Base-by-base conservation (phyloP, 1,139 yeast species). In the Lodderomyces orthopsilosis region DNA sequence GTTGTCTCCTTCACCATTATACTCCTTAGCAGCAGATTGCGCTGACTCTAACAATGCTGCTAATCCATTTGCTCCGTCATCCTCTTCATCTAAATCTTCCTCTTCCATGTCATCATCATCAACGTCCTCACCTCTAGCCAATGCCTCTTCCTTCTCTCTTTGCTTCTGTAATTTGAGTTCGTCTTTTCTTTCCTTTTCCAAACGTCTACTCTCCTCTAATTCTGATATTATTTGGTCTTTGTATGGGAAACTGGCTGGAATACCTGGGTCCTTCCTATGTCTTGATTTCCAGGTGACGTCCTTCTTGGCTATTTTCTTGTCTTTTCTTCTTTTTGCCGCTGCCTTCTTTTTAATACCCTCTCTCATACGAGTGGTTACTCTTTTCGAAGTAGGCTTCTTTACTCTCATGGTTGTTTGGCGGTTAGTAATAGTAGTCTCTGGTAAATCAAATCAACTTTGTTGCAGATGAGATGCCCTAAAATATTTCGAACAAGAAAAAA, bases 271-370 rank as follows among this genome's bases (percentile, higher is more conserved):
- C 67, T 87, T 91, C 58, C 81, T 80, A 46, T 70, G 68, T 61
- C 84, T 81, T 28, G 96, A 86, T 63, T 80, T 89, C 98, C 98
- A 93, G 12, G 98, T 91, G 6, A 81, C 81, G 62, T 91, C 97
- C 62, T 81, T 90, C 76, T 93, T 93, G 27, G 95, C 79, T 17
- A 65, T 54, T 68, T 93, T 93, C 56, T 77, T 79, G 61, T 86
- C 86, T 64, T 93, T 93, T 66, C 95, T 81, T 55, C 85, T 77
- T 57, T 91, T 94, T 19, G 98, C 97, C 37, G 93, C 79, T 3
- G 96, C 91, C 70, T 93, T 93, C 80, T 90, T 93, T 72, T 89
- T 86, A 62, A 93, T 89, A 54, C 98, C 98, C 66, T 90, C 95
- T 63, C 91, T 81, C 86, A 91, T 82, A 64, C 94, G 89, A 62